A percentile compares a stretch with the other conserved stretches of the same genome.
Evolutionary conservation across 345 rosid genomes (phyloP).

Genomic region (Cardamine chenopodiifolia): DNA sequence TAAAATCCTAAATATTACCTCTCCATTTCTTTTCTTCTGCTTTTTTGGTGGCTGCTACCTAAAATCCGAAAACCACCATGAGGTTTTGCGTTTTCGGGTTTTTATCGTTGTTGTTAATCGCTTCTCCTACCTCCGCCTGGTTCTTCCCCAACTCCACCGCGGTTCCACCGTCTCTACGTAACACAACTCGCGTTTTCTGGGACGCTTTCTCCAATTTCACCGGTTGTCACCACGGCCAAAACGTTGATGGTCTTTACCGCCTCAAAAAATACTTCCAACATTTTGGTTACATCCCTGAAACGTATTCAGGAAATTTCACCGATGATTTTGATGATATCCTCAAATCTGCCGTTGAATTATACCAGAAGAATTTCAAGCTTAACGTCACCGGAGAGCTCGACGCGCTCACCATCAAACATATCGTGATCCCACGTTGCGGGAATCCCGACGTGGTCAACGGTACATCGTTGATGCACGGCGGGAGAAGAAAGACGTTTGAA

Average conservation of each 20-base stretch:
- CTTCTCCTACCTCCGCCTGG: slow-evolving; percentile 40
- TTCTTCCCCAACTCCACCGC: slow-evolving; percentile 44
- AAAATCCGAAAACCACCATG: slow-evolving; percentile 42
- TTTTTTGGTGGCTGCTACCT: slow-evolving; percentile 32
- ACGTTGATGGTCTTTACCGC: slow-evolving; percentile 37
- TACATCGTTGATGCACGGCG: slow-evolving; percentile 68
- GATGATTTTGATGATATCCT: slow-evolving; percentile 70
- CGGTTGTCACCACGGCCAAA: slow-evolving; percentile 45
- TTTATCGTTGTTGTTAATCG: slow-evolving; percentile 23
- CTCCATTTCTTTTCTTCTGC: slow-evolving; percentile 3
- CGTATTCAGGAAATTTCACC: slow-evolving; percentile 52
- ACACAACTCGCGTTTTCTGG: slow-evolving; percentile 40
- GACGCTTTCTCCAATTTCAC: slow-evolving; percentile 44
- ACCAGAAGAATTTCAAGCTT: slow-evolving; percentile 77
- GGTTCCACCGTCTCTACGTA: slow-evolving; percentile 41
- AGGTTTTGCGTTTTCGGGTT: slow-evolving; percentile 42
- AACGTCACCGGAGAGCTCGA: slow-evolving; percentile 78
- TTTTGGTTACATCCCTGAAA: slow-evolving; percentile 44
- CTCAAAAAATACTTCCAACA: slow-evolving; percentile 44
- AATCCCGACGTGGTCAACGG: slow-evolving; percentile 91
- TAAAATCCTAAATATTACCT: slow-evolving; percentile 40
- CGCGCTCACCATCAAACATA: slow-evolving; percentile 53
- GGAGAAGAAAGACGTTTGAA: slow-evolving; percentile 42
- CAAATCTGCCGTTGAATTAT: slow-evolving; percentile 61
- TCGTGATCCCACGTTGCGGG: slow-evolving; percentile 82